These are phyloP conservation scores for Phytophthora hybrid DNA, from an alignment of 352 stramenopile species.

Conservation along the genomic window DNA sequence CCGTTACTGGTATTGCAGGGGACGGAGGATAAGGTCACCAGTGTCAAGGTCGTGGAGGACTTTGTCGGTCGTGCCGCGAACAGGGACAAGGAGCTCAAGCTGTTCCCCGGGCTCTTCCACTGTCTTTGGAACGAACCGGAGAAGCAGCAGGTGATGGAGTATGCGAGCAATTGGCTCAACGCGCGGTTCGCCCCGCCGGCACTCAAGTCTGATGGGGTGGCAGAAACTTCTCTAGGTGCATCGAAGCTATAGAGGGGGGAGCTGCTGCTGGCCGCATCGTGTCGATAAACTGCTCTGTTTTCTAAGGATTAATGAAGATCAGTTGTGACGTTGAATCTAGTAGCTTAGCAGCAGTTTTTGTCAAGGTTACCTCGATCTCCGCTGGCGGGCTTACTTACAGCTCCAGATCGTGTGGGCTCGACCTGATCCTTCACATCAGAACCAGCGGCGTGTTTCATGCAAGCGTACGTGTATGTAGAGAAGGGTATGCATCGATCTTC, in stretches of 20 bases:
- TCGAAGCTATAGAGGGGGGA: slow-evolving; percentile 36
- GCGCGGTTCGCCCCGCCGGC: slow-evolving; percentile 17
- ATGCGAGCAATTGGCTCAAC: slow-evolving; percentile 57
- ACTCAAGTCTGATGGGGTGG: neutral
- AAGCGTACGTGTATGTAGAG: neutral
- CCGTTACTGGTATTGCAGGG: slow-evolving; percentile 54
- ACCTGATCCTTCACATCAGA: neutral
- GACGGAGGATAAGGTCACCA: slow-evolving; percentile 60
- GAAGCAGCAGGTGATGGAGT: slow-evolving; percentile 55
- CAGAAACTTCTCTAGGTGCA: slow-evolving; percentile 11
- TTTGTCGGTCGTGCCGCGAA: slow-evolving; percentile 55
- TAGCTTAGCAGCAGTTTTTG: too few relatives aligned
- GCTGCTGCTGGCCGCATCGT: neutral
- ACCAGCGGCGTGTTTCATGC: neutral
- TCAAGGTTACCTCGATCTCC: too few relatives aligned
- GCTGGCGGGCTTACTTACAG: too few relatives aligned
- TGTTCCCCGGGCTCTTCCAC: slow-evolving; percentile 65
- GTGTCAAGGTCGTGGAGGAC: slow-evolving; percentile 46
- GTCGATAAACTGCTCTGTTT: neutral
- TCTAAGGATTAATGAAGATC: neutral
- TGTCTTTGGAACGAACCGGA: slow-evolving; percentile 72
- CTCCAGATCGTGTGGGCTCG: too few relatives aligned
- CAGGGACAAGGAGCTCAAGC: slow-evolving; percentile 66
- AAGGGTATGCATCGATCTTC: neutral
- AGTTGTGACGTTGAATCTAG: neutral